Conservation (phyloP, 768 basidiomycete genomes). For the Amanita pseudoporphyria region DNA sequence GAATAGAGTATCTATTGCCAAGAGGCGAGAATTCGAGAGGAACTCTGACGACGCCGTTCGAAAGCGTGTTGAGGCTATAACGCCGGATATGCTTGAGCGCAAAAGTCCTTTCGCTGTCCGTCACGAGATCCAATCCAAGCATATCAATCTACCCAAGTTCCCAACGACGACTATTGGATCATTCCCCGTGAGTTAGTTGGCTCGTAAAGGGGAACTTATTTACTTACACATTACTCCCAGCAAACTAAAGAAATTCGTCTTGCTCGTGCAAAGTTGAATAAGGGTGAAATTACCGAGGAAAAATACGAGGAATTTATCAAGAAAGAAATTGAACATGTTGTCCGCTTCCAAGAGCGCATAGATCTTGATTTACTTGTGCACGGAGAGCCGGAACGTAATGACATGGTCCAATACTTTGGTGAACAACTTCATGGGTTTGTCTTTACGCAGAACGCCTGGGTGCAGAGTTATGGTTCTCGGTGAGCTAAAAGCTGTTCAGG, state of each 20-base stretch:
- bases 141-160: conserved; percentile 90
- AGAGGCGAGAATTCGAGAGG: conserved; percentile 90
- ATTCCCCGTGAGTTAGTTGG: conserved; percentile 64
- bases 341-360: conserved; percentile 94
- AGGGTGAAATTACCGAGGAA: conserved; percentile 76
- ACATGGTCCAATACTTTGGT: conserved; percentile 99
- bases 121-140: conserved; percentile 80
- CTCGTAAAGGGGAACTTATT: neutral
- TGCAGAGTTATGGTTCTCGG: conserved; percentile 99
- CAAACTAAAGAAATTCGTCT: conserved; percentile 99
- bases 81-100: conserved; percentile 75
- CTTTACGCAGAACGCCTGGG: conserved; percentile 99
- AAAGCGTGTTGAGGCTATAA: conserved; percentile 91
- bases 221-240: conserved; percentile 24
- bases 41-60: conserved; percentile 92
- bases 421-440: conserved; percentile 92
- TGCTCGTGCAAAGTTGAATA: conserved; percentile 91
- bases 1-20: conserved; percentile 85
- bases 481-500: conserved; percentile 21
- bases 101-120: conserved; percentile 83
- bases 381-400: conserved; percentile 98
- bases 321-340: conserved; percentile 90
- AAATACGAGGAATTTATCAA: conserved; percentile 98
- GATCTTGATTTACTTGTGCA: conserved; percentile 97
- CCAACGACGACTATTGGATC: conserved; percentile 98